Base-by-base conservation (phyloP, 805 yeast species). In the Starmerella stellata region DNA sequence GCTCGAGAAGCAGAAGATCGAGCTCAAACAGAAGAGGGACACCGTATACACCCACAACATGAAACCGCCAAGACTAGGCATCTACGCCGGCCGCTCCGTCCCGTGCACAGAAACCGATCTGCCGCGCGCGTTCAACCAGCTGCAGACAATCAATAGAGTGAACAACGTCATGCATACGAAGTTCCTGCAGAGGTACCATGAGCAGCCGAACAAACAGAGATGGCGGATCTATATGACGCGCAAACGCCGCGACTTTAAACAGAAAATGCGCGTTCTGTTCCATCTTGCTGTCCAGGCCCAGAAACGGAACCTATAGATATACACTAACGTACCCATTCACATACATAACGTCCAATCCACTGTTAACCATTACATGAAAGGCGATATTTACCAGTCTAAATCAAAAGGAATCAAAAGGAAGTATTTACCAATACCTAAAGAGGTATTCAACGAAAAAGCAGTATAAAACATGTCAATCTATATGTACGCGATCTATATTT, bases 191-290 rank as follows among this genome's bases (percentile, higher is more conserved):
- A 41, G 53, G 35, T 52, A 43, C 39, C 52, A 54, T 28, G 61
- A 56, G 43, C 51, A 54, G 35, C 61, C 61, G 3, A 57, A 59
- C 5, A 57, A 57, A 47, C 53, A 47, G 27, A 42, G 47, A 37
- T 45, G 44, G 42, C 46, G 60, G 32, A 47, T 56, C 31, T 32
- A 49, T 13, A 45, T 55, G 36, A 53, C 52, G 38, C 53, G 56
- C 41, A 45, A 50, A 35, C 47, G 52, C 35, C 48, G 60, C 14
- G 51, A 47, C 37, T 56, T 58, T 44, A 50, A 51, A 37, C 42
- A 45, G 30, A 60, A 60, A 33, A 54, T 57, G 37, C 49, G 56
- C 30, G 44, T 56, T 16, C 38, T 58, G 39, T 57, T 57, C 45
- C 53, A 46, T 20, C 46, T 58, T 11, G 60, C 56, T 15, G 38